Evolutionary conservation across 768 basidiomycete species (phyloP).

Genomic region (Gautieria morchelliformis): DNA sequence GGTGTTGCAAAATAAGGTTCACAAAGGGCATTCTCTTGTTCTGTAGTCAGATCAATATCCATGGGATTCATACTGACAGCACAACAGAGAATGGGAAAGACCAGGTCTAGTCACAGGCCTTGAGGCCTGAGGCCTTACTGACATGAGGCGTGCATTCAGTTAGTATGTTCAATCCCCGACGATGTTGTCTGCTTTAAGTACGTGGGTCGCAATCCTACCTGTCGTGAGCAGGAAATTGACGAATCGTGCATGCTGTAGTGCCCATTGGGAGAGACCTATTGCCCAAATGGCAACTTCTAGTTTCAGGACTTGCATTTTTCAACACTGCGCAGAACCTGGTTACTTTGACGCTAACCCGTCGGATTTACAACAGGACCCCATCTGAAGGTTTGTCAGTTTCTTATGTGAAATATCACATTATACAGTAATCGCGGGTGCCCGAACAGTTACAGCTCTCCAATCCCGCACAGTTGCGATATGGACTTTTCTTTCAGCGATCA

Average conservation of each 20-base stretch:
- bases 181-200: too few species aligned
- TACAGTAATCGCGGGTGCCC: conserved; percentile 9
- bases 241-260: conserved; percentile 23
- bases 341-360: conserved; percentile 67
- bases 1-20: neutral
- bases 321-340: conserved; percentile 79
- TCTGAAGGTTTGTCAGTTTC: conserved; percentile 25
- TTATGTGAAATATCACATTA: neutral
- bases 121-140: too few species aligned
- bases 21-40: neutral
- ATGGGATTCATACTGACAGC: neutral
- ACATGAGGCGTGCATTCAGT: too few species aligned
- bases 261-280: conserved; percentile 63
- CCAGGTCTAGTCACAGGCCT: too few species aligned
- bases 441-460: conserved; percentile 73
- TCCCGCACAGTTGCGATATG: conserved; percentile 86
- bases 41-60: neutral
- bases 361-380: conserved; percentile 52
- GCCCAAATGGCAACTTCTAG: conserved; percentile 82
- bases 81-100: too few species aligned
- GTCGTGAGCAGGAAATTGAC: too few species aligned
- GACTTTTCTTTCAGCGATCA: conserved; percentile 78
- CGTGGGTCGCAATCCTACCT: too few species aligned
- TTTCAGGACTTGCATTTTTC: conserved; percentile 69
- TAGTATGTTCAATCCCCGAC: too few species aligned